Base-by-base conservation (phyloP, 805 yeast species). In the Pichia membranifaciens region DNA sequence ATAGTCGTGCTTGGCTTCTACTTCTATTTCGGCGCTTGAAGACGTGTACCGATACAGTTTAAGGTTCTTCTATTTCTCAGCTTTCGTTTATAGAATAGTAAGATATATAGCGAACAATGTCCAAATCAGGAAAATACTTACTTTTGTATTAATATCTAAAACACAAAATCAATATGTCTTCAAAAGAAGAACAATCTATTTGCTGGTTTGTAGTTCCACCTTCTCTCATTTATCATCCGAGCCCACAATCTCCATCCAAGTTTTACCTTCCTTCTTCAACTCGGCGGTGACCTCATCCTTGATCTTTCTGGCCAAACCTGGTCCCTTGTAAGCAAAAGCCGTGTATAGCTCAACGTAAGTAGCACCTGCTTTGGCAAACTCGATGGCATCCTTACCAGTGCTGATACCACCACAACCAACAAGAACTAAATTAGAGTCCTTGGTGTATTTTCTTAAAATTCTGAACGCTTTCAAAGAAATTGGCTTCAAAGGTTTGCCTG, bases 331-430 rank as follows among this genome's bases (percentile, higher is more conserved):
- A 0, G 95, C 96, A 64, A 87, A 87, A 1, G 95, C 81, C 3
- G 98, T 90, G 69, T 89, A 88, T 46, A 89, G 64, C 66, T 91
- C 86, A 42, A 91, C 80, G 62, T 82, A 86, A n/a, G 84, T 75
- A 13, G 98, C 98, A 49, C 98, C 98, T 1, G 96, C 96, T 59
- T 79, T 80, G 31, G 93, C 96, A 65, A 83, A 91, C 55, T 90
- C 97, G 42, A 90, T 69, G 0, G 90, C 97, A 61, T 91, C 98
- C 54, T 80, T 73, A 47, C 96, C 98, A 21, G 73, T 68, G n/a
- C 84, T 72, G 55, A 91, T 88, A 54, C 98, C 98, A 48, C 98
- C 98, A 67, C 96, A 89, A 31, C 98, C 98, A 54, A 91, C 76
- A 38, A 91, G 73, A 2, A 89, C 85, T 53, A 89, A 65, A 45